A percentile compares a stretch with the other conserved stretches of the same genome.
These are phyloP conservation scores for Hericium coralloides DNA, from an alignment of 768 basidiomycete genomes.

Conservation along the genomic window DNA sequence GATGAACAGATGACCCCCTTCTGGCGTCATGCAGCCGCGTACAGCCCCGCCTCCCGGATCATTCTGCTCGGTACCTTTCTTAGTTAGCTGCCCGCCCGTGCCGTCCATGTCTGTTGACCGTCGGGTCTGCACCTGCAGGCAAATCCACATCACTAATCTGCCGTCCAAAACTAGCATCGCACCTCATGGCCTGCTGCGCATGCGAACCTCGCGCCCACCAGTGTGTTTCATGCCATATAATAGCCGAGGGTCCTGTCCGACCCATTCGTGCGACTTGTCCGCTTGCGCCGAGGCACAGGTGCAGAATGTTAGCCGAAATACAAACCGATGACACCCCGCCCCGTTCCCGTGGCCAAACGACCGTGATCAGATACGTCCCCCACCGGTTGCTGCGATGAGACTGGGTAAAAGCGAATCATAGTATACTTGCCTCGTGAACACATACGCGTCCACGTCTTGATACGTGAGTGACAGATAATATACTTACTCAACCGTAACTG, in stretches of 20 bases:
- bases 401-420: neutral
- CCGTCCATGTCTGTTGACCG: neutral
- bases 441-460: neutral
- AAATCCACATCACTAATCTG: neutral
- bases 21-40: no score
- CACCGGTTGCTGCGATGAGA: neutral
- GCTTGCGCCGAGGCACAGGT: no score
- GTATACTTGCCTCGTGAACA: neutral
- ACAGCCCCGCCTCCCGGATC: neutral
- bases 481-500: conserved; percentile 1
- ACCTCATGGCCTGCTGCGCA: neutral
- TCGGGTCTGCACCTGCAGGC: no score
- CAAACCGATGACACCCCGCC: no score
- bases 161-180: neutral
- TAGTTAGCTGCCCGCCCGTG: neutral
- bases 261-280: no score
- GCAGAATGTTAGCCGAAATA: no score
- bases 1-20: no score
- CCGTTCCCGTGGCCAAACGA: no score
- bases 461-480: neutral
- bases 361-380: neutral
- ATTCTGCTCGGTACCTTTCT: neutral
- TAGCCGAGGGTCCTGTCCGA: no score
- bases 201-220: no score
- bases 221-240: no score